phyloP scores from a whole-genome alignment of 345 rosid genomes.

The Moricandia arvensis region DNA sequence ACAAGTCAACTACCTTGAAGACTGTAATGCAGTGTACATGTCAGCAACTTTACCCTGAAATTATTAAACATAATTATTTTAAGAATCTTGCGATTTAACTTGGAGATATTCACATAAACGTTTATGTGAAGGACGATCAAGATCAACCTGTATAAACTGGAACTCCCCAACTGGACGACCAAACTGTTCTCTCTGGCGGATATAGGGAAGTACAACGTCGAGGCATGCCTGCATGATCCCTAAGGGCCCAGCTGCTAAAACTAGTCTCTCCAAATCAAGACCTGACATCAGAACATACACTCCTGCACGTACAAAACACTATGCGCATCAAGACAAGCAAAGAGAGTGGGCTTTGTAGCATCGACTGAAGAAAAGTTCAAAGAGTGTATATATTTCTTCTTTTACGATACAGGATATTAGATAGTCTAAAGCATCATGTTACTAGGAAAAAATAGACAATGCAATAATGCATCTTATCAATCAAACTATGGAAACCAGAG shows the following conservation, averaged over 20 bases:
- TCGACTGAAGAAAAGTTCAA: background rate
- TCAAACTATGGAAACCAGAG: background rate
- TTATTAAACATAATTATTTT: background rate
- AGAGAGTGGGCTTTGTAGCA: background rate
- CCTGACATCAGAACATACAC: conserved; percentile 97
- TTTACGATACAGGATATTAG: background rate
- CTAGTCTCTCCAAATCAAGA: conserved; percentile 91
- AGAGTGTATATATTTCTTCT: background rate
- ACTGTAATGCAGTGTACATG: conserved; percentile 86
- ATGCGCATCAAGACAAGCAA: conserved; percentile 12
- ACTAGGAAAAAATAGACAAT: background rate
- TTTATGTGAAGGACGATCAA: conserved; percentile 17
- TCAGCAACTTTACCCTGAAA: conserved; percentile 92
- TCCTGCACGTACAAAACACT: conserved; percentile 46
- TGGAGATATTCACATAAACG: conserved; percentile 20
- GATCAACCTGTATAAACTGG: conserved; percentile 84
- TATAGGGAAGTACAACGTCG: conserved; percentile 88
- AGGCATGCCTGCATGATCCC: conserved; percentile 98
- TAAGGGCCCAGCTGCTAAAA: conserved; percentile 87
- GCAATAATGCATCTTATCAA: no score
- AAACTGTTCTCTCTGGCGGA: conserved; percentile 78
- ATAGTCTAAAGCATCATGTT: background rate
- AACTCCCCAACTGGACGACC: conserved; percentile 90
- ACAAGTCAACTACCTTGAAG: conserved; percentile 59
- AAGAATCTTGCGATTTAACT: background rate